A percentile compares a stretch with the other conserved stretches of the same genome.
phyloP scores from a whole-genome alignment of 768 basidiomycete genomes.

The Amanita subjunquillea region DNA sequence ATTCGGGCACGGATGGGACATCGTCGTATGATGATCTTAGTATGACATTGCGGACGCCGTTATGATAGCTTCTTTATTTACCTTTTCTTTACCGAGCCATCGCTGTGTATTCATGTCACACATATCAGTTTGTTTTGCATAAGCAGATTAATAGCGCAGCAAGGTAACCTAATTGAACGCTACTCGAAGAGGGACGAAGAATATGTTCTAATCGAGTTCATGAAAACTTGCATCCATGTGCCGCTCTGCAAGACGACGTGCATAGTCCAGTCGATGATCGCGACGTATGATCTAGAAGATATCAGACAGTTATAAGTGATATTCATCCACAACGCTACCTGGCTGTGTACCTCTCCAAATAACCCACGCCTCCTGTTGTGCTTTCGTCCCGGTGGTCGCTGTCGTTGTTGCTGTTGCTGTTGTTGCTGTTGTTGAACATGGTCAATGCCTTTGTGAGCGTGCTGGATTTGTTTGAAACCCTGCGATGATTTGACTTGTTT shows the following conservation, averaged over 20 bases:
- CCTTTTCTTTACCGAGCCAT: neutral
- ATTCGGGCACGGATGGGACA: conserved; percentile 4
- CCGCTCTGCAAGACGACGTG: neutral
- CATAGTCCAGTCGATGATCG: neutral
- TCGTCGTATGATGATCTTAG: conserved; percentile 6
- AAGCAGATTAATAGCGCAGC: neutral
- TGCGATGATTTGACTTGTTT: too few relatives aligned
- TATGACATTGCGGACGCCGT: conserved; percentile 5
- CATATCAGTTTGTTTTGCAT: neutral
- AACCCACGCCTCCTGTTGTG: neutral
- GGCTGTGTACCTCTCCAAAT: neutral
- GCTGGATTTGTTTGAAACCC: too few relatives aligned
- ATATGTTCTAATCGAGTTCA: neutral
- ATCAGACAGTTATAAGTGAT: neutral
- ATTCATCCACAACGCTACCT: neutral
- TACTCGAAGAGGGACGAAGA: neutral
- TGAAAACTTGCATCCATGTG: neutral
- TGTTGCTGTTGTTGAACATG: neutral
- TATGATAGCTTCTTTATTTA: conserved; percentile 1
- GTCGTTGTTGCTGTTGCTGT: neutral
- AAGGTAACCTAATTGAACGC: neutral
- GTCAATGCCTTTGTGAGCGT: too few relatives aligned
- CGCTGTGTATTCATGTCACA: neutral
- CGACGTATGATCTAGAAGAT: neutral
- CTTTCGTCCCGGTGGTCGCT: neutral